A percentile compares a stretch with the other conserved stretches of the same genome.
Conservation (phyloP, 441 rosid genomes). For the Adansonia madagascariensis region DNA sequence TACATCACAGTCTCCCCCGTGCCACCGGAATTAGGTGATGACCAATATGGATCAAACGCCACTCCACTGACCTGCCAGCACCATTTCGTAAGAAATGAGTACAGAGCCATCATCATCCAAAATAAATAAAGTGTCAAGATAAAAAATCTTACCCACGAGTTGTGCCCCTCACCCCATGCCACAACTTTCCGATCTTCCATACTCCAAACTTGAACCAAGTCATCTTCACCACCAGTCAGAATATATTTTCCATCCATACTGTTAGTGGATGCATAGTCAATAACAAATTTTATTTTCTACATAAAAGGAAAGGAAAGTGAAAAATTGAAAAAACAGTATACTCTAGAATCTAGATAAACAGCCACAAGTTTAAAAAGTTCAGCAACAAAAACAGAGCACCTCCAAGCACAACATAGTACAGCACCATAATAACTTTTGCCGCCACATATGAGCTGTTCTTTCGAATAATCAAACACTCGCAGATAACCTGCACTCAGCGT, state of each 20-base stretch:
- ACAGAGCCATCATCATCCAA: conserved; percentile 27
- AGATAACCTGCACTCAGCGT: conserved; percentile 63
- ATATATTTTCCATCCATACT: conserved; percentile 96
- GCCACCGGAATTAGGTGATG: conserved; percentile 83
- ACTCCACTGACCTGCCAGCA: conserved; percentile 94
- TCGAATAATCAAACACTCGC: conserved; percentile 82
- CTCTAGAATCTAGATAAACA: conserved; percentile 15
- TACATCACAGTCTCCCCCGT: conserved; percentile 79
- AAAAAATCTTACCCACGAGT: conserved; percentile 82
- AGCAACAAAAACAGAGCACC: conserved; percentile 47
- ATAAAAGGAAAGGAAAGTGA: neutral
- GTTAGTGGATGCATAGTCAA: conserved; percentile 42
- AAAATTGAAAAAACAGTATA: conserved; percentile 9
- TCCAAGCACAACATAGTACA: conserved; percentile 93
- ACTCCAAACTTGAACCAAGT: conserved; percentile 98
- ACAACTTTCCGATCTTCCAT: conserved; percentile 98
- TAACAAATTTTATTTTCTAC: conserved; percentile 15
- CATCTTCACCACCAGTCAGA: conserved; percentile 98
- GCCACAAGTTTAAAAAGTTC: neutral
- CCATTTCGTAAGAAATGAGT: conserved; percentile 35
- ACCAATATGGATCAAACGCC: conserved; percentile 98
- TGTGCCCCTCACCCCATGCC: conserved; percentile 99
- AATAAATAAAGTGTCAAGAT: conserved; percentile 11
- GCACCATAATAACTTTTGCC: conserved; percentile 98
- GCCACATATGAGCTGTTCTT: conserved; percentile 88